phyloP scores from a whole-genome alignment of 441 rosid species.

The Hypseocharis bilobata region DNA sequence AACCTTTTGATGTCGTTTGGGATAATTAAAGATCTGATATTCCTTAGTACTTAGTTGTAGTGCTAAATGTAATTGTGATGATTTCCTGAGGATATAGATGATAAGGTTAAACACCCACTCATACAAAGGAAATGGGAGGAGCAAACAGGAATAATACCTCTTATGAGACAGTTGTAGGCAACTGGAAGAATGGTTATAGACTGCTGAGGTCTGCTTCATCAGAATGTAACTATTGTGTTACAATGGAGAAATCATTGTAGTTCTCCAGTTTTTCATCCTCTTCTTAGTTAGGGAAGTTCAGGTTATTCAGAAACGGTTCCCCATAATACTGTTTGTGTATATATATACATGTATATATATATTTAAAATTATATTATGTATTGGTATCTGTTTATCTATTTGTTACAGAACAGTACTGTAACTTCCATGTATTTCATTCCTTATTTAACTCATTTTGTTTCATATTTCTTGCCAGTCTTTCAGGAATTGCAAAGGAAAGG shows the following conservation, averaged over 20 bases:
- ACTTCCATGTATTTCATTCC: not conserved
- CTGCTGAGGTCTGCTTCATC: too few species aligned
- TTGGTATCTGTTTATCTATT: not conserved
- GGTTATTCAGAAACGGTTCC: too few species aligned
- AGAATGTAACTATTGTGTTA: too few species aligned
- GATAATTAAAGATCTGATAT: not conserved
- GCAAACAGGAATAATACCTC: not conserved
- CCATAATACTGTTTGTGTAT: too few species aligned
- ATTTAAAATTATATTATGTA: too few species aligned
- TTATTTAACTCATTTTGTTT: conserved; percentile 17
- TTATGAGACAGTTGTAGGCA: not conserved
- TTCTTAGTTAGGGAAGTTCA: too few species aligned
- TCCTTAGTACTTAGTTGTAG: not conserved
- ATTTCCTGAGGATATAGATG: not conserved
- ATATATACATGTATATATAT: too few species aligned
- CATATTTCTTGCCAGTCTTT: conserved; percentile 49
- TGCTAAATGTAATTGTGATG: not conserved
- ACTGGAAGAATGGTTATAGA: conserved; percentile 1
- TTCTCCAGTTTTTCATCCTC: too few species aligned
- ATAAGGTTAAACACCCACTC: not conserved
- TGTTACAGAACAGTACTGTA: not conserved
- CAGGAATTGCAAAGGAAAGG: conserved; percentile 77
- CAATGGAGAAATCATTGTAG: too few species aligned
- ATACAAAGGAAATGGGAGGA: not conserved
- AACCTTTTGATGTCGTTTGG: not conserved